Evolutionary conservation across 805 yeast species (phyloP).

Genomic region (Saccharomycopsis synnaedendra): DNA sequence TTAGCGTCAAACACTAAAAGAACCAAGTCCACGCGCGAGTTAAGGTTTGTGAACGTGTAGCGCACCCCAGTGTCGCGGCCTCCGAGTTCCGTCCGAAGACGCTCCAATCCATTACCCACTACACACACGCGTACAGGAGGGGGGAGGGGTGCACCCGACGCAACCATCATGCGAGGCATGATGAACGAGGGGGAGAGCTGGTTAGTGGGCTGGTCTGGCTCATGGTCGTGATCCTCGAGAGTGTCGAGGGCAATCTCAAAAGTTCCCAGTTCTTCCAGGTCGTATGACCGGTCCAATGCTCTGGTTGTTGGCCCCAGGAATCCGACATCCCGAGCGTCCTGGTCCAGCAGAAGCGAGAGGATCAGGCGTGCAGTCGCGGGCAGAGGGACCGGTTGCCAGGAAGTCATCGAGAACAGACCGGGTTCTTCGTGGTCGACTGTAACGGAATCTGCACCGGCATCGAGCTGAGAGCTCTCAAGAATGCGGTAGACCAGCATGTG

Average conservation of each 20-base stretch:
- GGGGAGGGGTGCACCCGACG: not conserved
- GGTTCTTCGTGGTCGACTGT: constrained; percentile 3
- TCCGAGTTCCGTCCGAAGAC: constrained; percentile 7
- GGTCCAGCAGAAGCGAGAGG: no score
- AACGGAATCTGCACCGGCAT: not conserved
- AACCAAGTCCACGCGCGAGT: constrained; percentile 13
- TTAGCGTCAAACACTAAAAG: constrained; percentile 13
- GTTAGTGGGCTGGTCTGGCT: not conserved
- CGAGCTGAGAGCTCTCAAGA: constrained; percentile 13
- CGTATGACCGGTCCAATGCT: constrained; percentile 1
- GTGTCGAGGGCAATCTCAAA: constrained; percentile 2
- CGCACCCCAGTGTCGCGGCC: constrained; percentile 1
- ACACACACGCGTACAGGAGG: constrained; percentile 9
- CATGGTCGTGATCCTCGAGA: no score
- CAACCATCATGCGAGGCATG: constrained; percentile 15
- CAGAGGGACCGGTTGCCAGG: constrained; percentile 13
- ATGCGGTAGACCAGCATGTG: constrained; percentile 14
- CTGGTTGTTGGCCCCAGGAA: no score
- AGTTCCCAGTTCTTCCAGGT: constrained; percentile 16
- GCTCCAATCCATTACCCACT: constrained; percentile 10
- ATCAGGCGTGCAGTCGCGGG: no score
- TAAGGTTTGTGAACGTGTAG: constrained; percentile 15
- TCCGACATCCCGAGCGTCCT: no score
- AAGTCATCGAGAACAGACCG: constrained; percentile 11
- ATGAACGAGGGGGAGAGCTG: constrained; percentile 11